A percentile compares a stretch with the other conserved stretches of the same genome.
phyloP scores from a whole-genome alignment of 768 basidiomycete genomes.

The Russula lepida region DNA sequence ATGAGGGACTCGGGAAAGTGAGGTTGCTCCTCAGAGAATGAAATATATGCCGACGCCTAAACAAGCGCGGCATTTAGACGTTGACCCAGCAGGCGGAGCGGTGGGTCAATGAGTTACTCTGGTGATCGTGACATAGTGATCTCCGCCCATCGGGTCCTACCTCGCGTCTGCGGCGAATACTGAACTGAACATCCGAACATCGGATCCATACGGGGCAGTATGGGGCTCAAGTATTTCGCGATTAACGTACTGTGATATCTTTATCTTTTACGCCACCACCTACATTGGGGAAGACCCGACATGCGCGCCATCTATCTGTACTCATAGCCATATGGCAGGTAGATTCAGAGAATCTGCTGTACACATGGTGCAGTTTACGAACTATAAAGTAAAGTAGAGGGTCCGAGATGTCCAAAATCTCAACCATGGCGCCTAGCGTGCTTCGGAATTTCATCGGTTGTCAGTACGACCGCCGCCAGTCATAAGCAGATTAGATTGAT shows the following conservation, averaged over 20 bases:
- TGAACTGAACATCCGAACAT: neutral
- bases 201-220: neutral
- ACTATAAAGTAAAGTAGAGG: neutral
- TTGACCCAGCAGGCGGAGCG: conserved; percentile 55
- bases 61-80: conserved; percentile 48
- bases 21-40: conserved; percentile 19
- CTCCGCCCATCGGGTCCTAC: neutral
- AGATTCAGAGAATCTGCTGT: neutral
- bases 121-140: conserved; percentile 33
- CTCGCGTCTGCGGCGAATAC: neutral
- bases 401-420: neutral
- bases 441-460: no score
- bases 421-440: neutral
- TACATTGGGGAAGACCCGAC: neutral
- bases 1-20: conserved; percentile 40
- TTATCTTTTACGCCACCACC: neutral
- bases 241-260: no score
- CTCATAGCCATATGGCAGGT: neutral
- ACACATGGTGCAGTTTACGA: neutral
- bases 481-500: no score
- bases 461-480: no score
- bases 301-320: neutral
- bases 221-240: no score
- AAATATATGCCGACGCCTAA: conserved; percentile 42
- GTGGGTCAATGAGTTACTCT: conserved; percentile 47